These are phyloP conservation scores for Acanthamoeba lenticulata DNA, from an alignment of 208 protist species.

Conservation along the genomic window DNA sequence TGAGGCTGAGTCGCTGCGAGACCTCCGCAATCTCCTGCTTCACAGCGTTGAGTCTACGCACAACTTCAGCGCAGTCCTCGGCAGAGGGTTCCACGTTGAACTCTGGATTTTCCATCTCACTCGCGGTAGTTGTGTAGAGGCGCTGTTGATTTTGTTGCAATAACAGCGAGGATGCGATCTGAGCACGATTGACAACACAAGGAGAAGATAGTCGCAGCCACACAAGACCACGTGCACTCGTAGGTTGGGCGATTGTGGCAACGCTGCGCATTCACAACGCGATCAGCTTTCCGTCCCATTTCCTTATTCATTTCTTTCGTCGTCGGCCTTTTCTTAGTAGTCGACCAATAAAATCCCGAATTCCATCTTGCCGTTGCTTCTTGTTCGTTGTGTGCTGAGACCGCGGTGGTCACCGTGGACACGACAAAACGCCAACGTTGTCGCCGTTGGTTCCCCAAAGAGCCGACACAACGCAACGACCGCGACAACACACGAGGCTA, in stretches of 20 bases:
- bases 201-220: not conserved
- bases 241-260: no score
- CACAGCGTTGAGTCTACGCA: not conserved
- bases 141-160: not conserved
- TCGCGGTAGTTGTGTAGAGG: no score
- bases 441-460: no score
- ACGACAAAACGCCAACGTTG: no score
- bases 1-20: not conserved
- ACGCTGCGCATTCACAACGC: not conserved
- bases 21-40: not conserved
- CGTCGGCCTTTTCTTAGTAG: no score
- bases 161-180: not conserved
- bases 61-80: not conserved
- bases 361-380: no score
- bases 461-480: no score
- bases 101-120: conserved; percentile 5
- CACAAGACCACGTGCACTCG: no score
- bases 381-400: no score
- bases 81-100: not conserved
- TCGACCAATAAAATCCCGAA: no score
- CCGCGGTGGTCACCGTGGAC: no score
- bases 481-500: no score
- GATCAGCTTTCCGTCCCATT: not conserved
- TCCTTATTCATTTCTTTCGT: not conserved
- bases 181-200: not conserved